These are phyloP conservation scores for Colletotrichum filicis DNA, from an alignment of 2,329 filamentous ascomycete species.

Conservation along the genomic window DNA sequence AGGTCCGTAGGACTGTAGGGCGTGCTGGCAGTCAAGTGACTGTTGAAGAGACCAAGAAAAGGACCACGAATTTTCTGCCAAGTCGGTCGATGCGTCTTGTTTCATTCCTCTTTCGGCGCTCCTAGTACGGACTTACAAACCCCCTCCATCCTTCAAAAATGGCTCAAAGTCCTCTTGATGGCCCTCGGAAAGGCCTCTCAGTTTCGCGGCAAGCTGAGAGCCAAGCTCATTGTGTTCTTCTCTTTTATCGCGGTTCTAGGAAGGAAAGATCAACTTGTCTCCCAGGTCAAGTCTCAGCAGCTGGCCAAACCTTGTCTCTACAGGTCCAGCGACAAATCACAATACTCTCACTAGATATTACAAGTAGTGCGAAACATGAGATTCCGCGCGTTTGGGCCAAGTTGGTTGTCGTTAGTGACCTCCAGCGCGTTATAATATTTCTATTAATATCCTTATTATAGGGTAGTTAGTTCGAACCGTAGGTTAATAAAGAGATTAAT, in stretches of 20 bases:
- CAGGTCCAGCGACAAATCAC: background rate
- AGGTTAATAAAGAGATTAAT: no score
- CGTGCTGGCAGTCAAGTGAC: background rate
- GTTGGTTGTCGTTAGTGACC: background rate
- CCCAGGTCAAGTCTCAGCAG: no score
- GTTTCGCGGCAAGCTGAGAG: background rate
- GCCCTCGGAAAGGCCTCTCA: background rate
- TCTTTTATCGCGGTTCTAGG: no score
- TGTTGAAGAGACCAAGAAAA: background rate
- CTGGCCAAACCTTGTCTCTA: background rate
- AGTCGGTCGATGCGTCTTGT: background rate
- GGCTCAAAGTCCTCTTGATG: background rate
- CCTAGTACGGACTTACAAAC: background rate
- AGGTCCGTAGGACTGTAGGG: no score
- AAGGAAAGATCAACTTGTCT: no score
- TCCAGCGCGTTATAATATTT: background rate
- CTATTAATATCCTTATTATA: no score
- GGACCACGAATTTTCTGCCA: background rate
- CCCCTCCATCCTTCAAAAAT: background rate
- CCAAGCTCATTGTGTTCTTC: background rate
- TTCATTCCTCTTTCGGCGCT: background rate
- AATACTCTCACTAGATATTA: background rate
- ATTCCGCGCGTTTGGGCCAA: no score
- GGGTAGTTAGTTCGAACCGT: no score
- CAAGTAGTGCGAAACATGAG: background rate